A percentile compares a stretch with the other conserved stretches of the same genome.
These are phyloP conservation scores for Chaetomiaceae sp. DNA, from an alignment of 2,329 filamentous ascomycete genomes.

Conservation along the genomic window DNA sequence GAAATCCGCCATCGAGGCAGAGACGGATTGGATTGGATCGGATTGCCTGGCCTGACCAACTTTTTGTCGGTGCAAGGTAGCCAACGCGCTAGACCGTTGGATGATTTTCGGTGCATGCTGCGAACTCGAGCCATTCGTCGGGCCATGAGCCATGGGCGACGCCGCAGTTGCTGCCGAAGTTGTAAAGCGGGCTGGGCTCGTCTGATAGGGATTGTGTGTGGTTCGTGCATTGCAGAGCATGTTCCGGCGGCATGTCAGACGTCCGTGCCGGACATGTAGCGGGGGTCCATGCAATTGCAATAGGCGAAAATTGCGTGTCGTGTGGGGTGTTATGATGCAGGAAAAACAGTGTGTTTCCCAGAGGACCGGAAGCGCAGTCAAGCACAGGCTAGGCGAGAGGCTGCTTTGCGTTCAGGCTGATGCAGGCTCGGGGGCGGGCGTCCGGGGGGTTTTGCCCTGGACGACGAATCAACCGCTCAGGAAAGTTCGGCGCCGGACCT, in stretches of 20 bases:
- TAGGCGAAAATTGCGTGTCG: conserved; percentile 20
- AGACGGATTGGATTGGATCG: too few species aligned
- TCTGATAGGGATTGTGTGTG: too few species aligned
- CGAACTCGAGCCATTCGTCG: too few species aligned
- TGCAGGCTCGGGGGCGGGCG: conserved; percentile 6
- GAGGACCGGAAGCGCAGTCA: conserved; percentile 21
- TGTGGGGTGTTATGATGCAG: conserved; percentile 14
- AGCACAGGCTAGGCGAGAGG: conserved; percentile 12
- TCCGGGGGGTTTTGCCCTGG: conserved; percentile 1
- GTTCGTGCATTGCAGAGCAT: too few species aligned
- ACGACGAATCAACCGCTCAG: conserved; percentile 42
- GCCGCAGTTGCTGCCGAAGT: too few species aligned
- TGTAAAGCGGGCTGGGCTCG: too few species aligned
- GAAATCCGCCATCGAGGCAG: too few species aligned
- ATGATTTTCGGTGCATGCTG: too few species aligned
- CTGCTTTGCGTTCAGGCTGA: conserved; percentile 10
- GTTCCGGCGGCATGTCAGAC: conserved; percentile 5
- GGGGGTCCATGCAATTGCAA: conserved; percentile 17
- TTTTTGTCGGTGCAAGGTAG: too few species aligned
- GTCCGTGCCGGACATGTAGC: conserved; percentile 16
- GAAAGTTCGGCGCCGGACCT: conserved; percentile 63
- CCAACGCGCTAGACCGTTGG: too few species aligned
- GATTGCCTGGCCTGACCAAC: too few species aligned
- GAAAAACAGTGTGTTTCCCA: conserved; percentile 16
- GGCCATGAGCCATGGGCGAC: too few species aligned